These are phyloP conservation scores for Tinospora cordifolia DNA, from an alignment of 164 flowering plant species.

Conservation along the genomic window DNA sequence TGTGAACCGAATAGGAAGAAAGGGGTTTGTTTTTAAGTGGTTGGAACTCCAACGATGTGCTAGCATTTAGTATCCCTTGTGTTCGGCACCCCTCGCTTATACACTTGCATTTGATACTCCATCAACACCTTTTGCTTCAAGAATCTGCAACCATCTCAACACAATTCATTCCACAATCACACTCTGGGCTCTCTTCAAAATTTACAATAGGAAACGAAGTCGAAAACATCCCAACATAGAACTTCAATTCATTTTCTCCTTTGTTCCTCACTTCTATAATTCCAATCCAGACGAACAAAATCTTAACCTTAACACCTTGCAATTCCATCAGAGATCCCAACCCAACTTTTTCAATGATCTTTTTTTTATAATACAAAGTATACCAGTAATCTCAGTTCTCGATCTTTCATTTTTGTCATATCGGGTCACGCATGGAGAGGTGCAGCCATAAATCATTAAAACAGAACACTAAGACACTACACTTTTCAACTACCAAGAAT, in stretches of 20 bases:
- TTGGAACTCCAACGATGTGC: too few relatives aligned
- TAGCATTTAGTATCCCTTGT: too few relatives aligned
- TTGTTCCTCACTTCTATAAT: constrained; percentile 19
- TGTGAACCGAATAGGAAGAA: too few relatives aligned
- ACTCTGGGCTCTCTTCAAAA: constrained; percentile 23
- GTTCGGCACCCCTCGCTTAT: too few relatives aligned
- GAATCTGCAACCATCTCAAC: background rate
- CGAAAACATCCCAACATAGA: constrained; percentile 22
- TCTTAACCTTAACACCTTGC: constrained; percentile 28
- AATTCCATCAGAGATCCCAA: constrained; percentile 24
- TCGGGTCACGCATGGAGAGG: too few relatives aligned
- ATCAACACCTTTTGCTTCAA: background rate
- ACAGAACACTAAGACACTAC: too few relatives aligned
- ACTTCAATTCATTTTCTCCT: constrained; percentile 13
- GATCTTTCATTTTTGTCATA: too few relatives aligned
- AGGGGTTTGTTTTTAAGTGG: too few relatives aligned
- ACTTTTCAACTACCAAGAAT: too few relatives aligned
- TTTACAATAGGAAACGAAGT: constrained; percentile 24
- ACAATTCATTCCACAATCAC: constrained; percentile 14
- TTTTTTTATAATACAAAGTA: constrained; percentile 18
- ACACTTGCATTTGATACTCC: too few relatives aligned
- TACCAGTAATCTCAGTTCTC: too few relatives aligned
- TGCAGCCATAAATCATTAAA: too few relatives aligned
- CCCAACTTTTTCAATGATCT: constrained; percentile 18
- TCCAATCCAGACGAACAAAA: constrained; percentile 22